Percentiles rank a stretch among this genome's conserved stretches.
phyloP scores from a whole-genome alignment of 805 yeast genomes.

The Metschnikowia reukaufii region DNA sequence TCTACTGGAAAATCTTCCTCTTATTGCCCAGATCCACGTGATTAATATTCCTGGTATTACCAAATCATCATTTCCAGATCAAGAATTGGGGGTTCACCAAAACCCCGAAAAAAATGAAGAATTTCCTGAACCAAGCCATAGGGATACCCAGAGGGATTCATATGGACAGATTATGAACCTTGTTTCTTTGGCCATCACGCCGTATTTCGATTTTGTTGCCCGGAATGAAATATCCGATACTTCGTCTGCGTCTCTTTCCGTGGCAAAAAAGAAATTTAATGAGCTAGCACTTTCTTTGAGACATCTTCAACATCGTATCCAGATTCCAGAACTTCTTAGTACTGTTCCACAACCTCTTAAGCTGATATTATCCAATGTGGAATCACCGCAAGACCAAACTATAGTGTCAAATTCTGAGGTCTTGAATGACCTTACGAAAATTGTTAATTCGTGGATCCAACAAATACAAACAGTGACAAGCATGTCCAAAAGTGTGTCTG shows the following conservation, averaged over 20 bases:
- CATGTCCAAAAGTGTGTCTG: conserved; percentile 50
- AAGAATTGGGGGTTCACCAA: not conserved
- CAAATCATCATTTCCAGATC: not conserved
- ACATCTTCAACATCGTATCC: conserved; percentile 65
- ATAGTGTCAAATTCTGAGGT: conserved; percentile 46
- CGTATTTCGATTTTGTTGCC: conserved; percentile 59
- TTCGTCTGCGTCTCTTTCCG: conserved; percentile 9
- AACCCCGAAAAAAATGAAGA: not conserved
- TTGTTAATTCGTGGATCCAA: conserved; percentile 73
- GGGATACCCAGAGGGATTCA: conserved; percentile 1
- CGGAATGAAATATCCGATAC: conserved; percentile 10
- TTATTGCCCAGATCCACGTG: conserved; percentile 17
- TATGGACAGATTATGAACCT: conserved; percentile 47
- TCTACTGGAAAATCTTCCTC: conserved; percentile 6
- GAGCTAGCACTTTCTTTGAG: conserved; percentile 69
- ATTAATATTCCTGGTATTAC: conserved; percentile 15
- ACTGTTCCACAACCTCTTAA: conserved; percentile 52
- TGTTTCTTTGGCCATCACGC: conserved; percentile 62
- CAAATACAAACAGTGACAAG: conserved; percentile 58
- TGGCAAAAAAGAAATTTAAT: conserved; percentile 55
- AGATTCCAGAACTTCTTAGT: conserved; percentile 60
- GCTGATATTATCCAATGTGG: conserved; percentile 21
- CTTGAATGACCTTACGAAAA: conserved; percentile 66
- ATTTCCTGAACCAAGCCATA: not conserved
- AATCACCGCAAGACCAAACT: conserved; percentile 28